phyloP scores from a whole-genome alignment of 768 basidiomycete genomes.

The Amanita polypyramis region DNA sequence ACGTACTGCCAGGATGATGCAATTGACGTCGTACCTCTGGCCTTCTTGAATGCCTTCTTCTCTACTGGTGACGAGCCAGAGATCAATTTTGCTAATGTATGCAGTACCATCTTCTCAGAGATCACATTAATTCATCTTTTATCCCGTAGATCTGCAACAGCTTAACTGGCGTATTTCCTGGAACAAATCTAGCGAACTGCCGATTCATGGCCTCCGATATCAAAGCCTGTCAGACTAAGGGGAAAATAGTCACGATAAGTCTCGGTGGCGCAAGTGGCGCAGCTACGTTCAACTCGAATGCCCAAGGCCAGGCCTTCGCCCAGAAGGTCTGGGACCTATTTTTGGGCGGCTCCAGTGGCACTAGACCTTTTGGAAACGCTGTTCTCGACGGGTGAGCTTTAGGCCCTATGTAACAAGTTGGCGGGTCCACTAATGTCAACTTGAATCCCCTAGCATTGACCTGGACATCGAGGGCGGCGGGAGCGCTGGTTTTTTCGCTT shows the following conservation, averaged over 20 bases:
- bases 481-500: conserved; percentile 33
- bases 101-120: not conserved
- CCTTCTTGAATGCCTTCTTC: conserved; percentile 53
- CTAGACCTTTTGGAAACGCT: conserved; percentile 52
- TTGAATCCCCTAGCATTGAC: conserved; percentile 30
- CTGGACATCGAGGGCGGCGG: conserved; percentile 56
- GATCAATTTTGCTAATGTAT: conserved; percentile 47
- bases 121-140: not conserved
- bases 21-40: conserved; percentile 50
- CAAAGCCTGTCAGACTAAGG: conserved; percentile 44
- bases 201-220: conserved; percentile 45
- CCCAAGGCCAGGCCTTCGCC: conserved; percentile 41
- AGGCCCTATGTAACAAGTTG: not conserved
- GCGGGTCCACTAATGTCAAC: not conserved
- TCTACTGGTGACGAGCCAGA: conserved; percentile 46
- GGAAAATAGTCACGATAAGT: conserved; percentile 39
- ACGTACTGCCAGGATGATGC: conserved; percentile 50
- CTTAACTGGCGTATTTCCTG: conserved; percentile 33
- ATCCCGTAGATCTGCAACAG: conserved; percentile 41
- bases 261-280: conserved; percentile 45
- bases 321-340: conserved; percentile 59
- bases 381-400: conserved; percentile 47
- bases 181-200: conserved; percentile 50
- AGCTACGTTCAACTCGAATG: conserved; percentile 38
- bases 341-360: conserved; percentile 47